Evolutionary conservation across 306 rosid genomes (phyloP).

Genomic region (Carpinus viminea): DNA sequence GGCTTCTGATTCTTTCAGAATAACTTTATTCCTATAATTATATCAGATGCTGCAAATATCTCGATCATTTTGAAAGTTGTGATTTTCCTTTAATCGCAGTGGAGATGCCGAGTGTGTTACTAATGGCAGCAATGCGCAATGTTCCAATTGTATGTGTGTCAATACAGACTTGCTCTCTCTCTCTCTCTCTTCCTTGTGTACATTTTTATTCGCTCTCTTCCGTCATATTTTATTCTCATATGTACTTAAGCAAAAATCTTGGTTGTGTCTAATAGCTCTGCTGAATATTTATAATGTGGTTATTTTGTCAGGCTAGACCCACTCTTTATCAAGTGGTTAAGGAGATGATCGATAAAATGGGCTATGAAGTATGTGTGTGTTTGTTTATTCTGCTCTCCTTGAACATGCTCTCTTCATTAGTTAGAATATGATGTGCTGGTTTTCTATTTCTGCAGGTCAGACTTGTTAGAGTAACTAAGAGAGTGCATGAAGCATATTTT

Average conservation of each 20-base stretch:
- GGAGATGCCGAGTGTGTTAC: constrained; percentile 95
- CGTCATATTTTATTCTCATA: background rate
- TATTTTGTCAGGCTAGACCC: constrained; percentile 81
- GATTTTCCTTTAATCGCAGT: constrained; percentile 56
- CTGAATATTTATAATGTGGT: constrained; percentile 26
- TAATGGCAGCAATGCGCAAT: constrained; percentile 92
- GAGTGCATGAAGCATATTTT: constrained; percentile 97
- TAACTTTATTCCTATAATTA: constrained; percentile 7
- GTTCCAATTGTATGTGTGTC: constrained; percentile 73
- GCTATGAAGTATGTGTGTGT: constrained; percentile 69
- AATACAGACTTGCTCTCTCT: background rate
- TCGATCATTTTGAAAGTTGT: constrained; percentile 22
- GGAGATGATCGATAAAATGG: constrained; percentile 96
- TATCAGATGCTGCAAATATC: constrained; percentile 15
- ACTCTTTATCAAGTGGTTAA: constrained; percentile 89
- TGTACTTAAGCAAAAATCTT: background rate
- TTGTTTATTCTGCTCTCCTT: constrained; percentile 9
- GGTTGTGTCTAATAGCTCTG: constrained; percentile 18
- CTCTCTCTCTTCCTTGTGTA: no score
- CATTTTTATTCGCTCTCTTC: background rate
- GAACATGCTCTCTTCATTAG: constrained; percentile 2
- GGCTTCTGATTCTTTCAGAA: constrained; percentile 2
- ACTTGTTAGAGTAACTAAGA: constrained; percentile 82
- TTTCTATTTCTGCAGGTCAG: constrained; percentile 59
- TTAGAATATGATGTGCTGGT: constrained; percentile 24